Conservation (phyloP, 2,329 filamentous ascomycete species). For the Penicillium sp. region DNA sequence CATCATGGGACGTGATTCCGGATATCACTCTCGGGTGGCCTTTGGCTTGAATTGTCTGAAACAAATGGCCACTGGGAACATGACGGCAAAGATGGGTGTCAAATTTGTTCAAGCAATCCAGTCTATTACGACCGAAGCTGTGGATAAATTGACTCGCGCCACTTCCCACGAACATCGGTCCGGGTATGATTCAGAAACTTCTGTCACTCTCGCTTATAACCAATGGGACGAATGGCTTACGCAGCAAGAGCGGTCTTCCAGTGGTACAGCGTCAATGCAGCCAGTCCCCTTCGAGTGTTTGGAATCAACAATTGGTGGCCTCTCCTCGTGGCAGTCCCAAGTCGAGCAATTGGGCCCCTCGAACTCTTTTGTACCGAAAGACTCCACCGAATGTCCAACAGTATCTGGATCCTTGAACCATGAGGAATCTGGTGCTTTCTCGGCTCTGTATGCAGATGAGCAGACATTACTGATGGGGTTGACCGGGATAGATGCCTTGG, state of each 20-base stretch:
- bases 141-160: conserved; percentile 5
- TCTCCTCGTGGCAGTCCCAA: background rate
- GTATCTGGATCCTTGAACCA: background rate
- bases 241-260: background rate
- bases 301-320: background rate
- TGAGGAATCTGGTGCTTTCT: conserved; percentile 1
- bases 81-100: conserved; percentile 28
- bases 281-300: background rate
- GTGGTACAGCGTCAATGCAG: background rate
- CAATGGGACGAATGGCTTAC: conserved; percentile 12
- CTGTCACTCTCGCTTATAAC: conserved; percentile 3
- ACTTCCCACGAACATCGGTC: background rate
- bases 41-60: conserved; percentile 35
- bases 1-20: conserved; percentile 34
- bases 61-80: conserved; percentile 36
- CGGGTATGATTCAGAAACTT: background rate
- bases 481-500: conserved; percentile 27
- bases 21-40: conserved; percentile 27
- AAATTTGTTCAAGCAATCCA: conserved; percentile 28
- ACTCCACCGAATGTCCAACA: background rate
- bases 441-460: conserved; percentile 21
- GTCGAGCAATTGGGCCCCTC: background rate
- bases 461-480: conserved; percentile 29
- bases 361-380: background rate
- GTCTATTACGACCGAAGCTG: conserved; percentile 27